Base-by-base conservation (phyloP, 768 basidiomycete species). In the Pleurotus ostreatus region DNA sequence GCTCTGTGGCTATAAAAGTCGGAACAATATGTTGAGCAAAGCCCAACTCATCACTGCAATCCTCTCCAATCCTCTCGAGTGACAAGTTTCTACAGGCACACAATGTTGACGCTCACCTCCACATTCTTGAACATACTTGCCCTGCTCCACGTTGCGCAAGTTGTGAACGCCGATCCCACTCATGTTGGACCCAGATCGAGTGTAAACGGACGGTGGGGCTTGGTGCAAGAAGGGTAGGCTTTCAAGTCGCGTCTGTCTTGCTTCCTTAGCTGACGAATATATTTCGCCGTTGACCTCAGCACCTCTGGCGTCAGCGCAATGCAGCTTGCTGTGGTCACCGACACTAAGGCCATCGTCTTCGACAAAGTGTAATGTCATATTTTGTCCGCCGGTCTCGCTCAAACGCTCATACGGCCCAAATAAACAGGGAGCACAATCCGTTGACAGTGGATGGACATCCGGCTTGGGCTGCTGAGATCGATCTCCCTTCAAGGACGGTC, bases 381-480 rank as follows among this genome's bases (percentile, higher is more conserved):
- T 13, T n/a, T n/a, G 6, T 40, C 7, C 51, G n/a, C 4, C 5
- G 23, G 23, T 25, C 9, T 39, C 20, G 20, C 39, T 22, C 25
- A 6, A 11, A 8, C 20, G 11, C 23, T 53, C 3, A 18, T 9
- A n/a, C 18, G 38, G 5, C 2, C 3, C 9, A 8, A 6, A 16
- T 41, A 11, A 38, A 30, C 4, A 55, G 54, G 16, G 54, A 55
- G 8, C 66, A 78, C 56, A 77, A 79, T 46, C 72, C 76, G 11
- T 63, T 78, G 1, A 67, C 62, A 18, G 64, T 78, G 55, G 66
- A 77, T 47, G 73, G 71, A 1, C 76, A 77, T 57, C 64, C 74
- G 16, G 78, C 78, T 5, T 78, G 77, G 78, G 76, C 71, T 38
- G 74, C 73, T 7, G 64, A 79, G 12, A 71, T 76, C 62, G 68